Evolutionary conservation across 2,329 filamentous ascomycete species (phyloP).

Genomic region (Acephala macrosclerotiorum): DNA sequence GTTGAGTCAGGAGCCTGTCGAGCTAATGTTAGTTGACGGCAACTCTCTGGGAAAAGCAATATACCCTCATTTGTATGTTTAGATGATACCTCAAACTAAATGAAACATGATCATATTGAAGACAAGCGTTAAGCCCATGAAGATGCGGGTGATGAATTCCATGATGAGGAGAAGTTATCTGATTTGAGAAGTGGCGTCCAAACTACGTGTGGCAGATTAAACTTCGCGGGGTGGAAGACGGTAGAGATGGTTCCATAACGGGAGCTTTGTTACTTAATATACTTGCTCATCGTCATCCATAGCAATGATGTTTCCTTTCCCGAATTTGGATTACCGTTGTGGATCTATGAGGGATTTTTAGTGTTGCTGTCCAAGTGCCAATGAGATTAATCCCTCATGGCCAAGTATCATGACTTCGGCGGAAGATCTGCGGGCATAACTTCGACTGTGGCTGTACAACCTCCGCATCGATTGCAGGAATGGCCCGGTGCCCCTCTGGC

Average conservation of each 20-base stretch:
- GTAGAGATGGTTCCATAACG: not conserved
- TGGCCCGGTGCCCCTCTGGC: no score
- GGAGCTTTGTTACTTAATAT: not conserved
- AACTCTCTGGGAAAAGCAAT: not conserved
- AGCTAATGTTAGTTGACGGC: not conserved
- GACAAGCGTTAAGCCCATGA: slow-evolving; percentile 30
- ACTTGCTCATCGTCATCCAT: not conserved
- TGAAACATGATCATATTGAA: slow-evolving; percentile 32
- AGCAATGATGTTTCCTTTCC: not conserved
- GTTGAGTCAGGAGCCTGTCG: not conserved
- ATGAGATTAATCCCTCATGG: not conserved
- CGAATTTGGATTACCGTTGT: slow-evolving; percentile 1
- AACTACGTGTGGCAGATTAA: not conserved
- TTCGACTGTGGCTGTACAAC: not conserved
- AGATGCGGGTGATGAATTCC: slow-evolving; percentile 30
- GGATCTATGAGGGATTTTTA: slow-evolving; percentile 12
- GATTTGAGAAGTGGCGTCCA: not conserved
- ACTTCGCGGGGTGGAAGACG: not conserved
- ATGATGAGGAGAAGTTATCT: slow-evolving; percentile 9
- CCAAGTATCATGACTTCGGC: not conserved
- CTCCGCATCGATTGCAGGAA: not conserved
- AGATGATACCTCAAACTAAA: slow-evolving; percentile 22
- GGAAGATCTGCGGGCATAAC: not conserved
- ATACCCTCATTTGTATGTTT: not conserved
- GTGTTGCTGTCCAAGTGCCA: not conserved